Evolutionary conservation across 495 filamentous ascomycete genomes (phyloP).

Genomic region (Penicillium samsonianum): DNA sequence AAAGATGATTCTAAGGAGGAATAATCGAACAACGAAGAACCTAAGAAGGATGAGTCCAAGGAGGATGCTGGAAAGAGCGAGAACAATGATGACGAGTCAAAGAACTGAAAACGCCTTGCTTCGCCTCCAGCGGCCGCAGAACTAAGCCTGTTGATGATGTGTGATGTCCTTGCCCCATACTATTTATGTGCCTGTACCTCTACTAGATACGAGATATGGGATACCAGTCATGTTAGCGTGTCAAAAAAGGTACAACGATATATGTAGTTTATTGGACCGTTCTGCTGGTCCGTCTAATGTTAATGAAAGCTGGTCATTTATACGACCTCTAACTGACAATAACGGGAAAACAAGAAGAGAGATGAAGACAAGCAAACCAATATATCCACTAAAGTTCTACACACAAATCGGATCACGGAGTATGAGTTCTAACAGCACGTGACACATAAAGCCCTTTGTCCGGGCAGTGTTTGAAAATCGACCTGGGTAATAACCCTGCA

Average conservation of each 20-base stretch:
- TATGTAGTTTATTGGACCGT: not conserved
- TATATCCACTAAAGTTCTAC: too few relatives aligned
- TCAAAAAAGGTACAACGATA: not conserved
- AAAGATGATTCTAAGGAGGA: conserved; percentile 3
- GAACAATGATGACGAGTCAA: not conserved
- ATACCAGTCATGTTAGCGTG: not conserved
- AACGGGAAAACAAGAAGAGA: too few relatives aligned
- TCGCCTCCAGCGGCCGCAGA: not conserved
- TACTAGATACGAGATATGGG: not conserved
- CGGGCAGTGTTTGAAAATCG: too few relatives aligned
- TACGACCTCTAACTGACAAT: too few relatives aligned
- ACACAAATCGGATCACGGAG: too few relatives aligned
- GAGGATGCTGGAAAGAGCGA: not conserved
- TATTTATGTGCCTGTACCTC: not conserved
- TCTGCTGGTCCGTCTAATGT: not conserved
- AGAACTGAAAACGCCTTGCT: not conserved
- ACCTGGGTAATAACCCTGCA: too few relatives aligned
- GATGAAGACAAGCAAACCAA: too few relatives aligned
- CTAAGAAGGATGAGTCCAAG: conserved; percentile 14
- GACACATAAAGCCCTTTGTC: too few relatives aligned
- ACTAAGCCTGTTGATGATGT: not conserved
- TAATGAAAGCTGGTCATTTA: not conserved
- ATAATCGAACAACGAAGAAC: too few relatives aligned
- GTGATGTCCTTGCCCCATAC: not conserved
- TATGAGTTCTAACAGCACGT: too few relatives aligned